phyloP scores from a whole-genome alignment of 352 stramenopile genomes.

The Pythium sukuiense region DNA sequence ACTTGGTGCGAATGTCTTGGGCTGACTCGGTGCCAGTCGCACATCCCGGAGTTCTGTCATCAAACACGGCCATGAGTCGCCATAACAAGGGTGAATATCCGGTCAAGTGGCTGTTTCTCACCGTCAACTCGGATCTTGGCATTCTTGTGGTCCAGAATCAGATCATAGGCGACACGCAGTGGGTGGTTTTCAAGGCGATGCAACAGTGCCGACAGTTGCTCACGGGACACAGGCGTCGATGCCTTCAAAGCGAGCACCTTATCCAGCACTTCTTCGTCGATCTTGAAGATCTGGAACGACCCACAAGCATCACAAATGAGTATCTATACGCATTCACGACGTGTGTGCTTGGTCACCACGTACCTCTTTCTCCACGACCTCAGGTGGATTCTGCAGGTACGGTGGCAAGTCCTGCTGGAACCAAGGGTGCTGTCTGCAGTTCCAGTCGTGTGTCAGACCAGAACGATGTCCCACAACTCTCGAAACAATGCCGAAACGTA shows the following conservation, averaged over 20 bases:
- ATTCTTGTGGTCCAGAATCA: slow-evolving; percentile 98
- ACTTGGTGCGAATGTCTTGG: background rate
- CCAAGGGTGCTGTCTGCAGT: slow-evolving; percentile 92
- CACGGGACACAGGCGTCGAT: slow-evolving; percentile 41
- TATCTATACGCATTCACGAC: background rate
- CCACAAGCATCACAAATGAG: background rate
- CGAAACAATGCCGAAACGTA: background rate
- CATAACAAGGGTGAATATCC: background rate
- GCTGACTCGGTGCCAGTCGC: background rate
- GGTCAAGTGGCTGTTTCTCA: slow-evolving; percentile 14
- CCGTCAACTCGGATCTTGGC: slow-evolving; percentile 92
- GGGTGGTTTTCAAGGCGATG: slow-evolving; percentile 51
- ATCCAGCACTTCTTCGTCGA: slow-evolving; percentile 72
- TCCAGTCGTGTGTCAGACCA: background rate
- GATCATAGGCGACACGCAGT: slow-evolving; percentile 95
- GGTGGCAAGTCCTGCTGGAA: slow-evolving; percentile 97
- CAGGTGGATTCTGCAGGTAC: slow-evolving; percentile 95
- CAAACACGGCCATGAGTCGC: too few species aligned
- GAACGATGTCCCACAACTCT: background rate
- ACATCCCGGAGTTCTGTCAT: background rate
- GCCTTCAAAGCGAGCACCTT: slow-evolving; percentile 64
- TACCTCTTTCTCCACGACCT: slow-evolving; percentile 96
- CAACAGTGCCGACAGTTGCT: slow-evolving; percentile 61
- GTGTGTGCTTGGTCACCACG: slow-evolving; percentile 1
- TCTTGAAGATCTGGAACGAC: slow-evolving; percentile 59